Base-by-base conservation (phyloP, 1,139 yeast species). In the Candida sojae region DNA sequence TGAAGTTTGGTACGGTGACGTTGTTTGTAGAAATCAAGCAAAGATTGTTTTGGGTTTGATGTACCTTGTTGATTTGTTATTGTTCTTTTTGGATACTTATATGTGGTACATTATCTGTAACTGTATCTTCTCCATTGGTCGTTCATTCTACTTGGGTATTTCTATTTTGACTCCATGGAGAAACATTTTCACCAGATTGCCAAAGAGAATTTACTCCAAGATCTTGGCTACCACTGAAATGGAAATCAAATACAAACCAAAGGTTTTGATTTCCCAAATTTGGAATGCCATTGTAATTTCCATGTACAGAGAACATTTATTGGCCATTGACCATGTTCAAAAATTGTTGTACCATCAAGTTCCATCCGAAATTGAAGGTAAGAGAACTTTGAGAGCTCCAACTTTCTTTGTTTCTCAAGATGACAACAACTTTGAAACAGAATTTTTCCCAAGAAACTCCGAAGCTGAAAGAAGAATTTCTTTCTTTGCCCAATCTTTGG, bases 81-180 rank as follows among this genome's bases (percentile, higher is more conserved):
- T 80, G 37, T 80, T 79, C 58, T 77, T 78, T 50, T 68, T 80
- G 35, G 84, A 80, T 52, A 79, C 84, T 0, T 80, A 80, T 53
- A 60, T 80, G 33, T 80, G 84, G 84, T 80, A 77, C 50, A 78
- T 80, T 49, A 67, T 79, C 7, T 79, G 83, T 76, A 80, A 77
- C 53, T 74, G 82, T 1, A 53, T 70, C 0, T 77, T 79, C 52
- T 79, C 84, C 0, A 77, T 79, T 9, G 70, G 75, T 44, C 63
- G 78, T 13, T 73, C 79, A 3, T 75, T 79, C 55, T 71, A 76
- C 47, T 67, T 77, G 48, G 84, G 84, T 1, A 73, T 77, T 11
- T 77, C 83, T 1, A 74, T 79, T 21, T 78, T 82, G 80, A 78
- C 83, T 6, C 84, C 84, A 0, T 79, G 84, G 84, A 70, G 80